Evolutionary conservation across 1,139 yeast genomes (phyloP), one percentile per base, ranked within the genome.

Genomic region (Eremothecium sinecaudum): DNA sequence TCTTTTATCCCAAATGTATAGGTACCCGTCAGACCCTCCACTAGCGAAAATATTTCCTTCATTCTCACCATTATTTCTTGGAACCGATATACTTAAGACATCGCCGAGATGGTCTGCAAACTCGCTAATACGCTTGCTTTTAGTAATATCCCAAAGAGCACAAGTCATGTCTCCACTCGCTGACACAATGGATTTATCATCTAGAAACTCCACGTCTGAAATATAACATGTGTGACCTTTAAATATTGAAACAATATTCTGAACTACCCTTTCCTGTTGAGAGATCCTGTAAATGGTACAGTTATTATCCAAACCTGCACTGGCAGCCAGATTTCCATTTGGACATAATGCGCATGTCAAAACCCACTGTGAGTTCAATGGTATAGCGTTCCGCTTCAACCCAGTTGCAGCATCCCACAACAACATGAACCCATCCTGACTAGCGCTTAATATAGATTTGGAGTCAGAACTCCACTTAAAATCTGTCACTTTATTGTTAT

Each of bases 101-200:
- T 83, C 95, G 5, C 94, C 93, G 18, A 79, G 58, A 59, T 86
- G 94, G 40, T 80, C 94, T 8, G 73, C 60, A 53, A 71, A 82
- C 31, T 74, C 78, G 22, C 73, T 61, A 1, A 69, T 58, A 43
- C 70, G 66, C 18, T 62, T 62, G 1, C 82, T 78, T 42, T 71
- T 72, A 18, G 67, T 63, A 18, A 83, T 64, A 54, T 87, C 95
- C 96, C 96, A 87, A 38, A 77, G 56, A 2, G 73, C 68, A 47
- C 86, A 72, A 1, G 92, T 74, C 78, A 78, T 75, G 55, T 87
- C 96, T 4, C 94, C 95, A 32, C 90, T 77, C 1, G 79, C 71
- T 0, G 94, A 81, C 11, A 83, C 50, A 0, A 83, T 53, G n/a
- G 66, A 65, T 6, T 66, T 59, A 37, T 73, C 68, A 39, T 69